Conservation (phyloP, 140 eudicot species). For the Cichorium intybus region DNA sequence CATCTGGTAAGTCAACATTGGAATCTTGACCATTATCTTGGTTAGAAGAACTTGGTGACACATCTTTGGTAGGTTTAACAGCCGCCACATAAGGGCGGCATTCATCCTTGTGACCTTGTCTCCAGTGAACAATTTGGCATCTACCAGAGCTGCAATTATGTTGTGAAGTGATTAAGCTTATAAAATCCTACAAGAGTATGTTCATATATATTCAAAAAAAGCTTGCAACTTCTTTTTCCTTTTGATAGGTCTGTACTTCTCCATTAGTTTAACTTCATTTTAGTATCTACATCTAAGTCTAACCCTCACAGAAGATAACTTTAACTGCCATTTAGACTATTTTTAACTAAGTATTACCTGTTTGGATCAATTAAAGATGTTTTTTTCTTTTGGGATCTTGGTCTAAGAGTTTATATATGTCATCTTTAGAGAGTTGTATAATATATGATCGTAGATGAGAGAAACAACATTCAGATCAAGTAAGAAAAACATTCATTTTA, state of each 20-base stretch:
- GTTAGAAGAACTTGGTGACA: slow-evolving; percentile 14
- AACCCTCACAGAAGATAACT: not conserved
- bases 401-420: not conserved
- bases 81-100: slow-evolving; percentile 45
- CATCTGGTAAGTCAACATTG: slow-evolving; percentile 18
- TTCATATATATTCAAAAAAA: too few relatives aligned
- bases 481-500: not conserved
- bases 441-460: not conserved
- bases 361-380: not conserved
- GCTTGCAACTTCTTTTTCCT: not conserved
- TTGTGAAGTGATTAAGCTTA: slow-evolving; percentile 3
- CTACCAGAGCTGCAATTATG: slow-evolving; percentile 66
- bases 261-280: not conserved
- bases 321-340: not conserved
- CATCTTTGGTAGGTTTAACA: slow-evolving; percentile 27
- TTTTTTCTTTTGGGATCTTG: not conserved
- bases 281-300: not conserved
- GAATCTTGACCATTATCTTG: slow-evolving; percentile 34
- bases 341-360: not conserved
- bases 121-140: slow-evolving; percentile 94
- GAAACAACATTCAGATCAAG: slow-evolving; percentile 5
- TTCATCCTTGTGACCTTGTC: slow-evolving; percentile 88
- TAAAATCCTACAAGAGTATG: not conserved
- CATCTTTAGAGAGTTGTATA: not conserved
- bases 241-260: not conserved